phyloP scores from a whole-genome alignment of 2,329 filamentous ascomycete species.

The Aspergillus brasiliensis region DNA sequence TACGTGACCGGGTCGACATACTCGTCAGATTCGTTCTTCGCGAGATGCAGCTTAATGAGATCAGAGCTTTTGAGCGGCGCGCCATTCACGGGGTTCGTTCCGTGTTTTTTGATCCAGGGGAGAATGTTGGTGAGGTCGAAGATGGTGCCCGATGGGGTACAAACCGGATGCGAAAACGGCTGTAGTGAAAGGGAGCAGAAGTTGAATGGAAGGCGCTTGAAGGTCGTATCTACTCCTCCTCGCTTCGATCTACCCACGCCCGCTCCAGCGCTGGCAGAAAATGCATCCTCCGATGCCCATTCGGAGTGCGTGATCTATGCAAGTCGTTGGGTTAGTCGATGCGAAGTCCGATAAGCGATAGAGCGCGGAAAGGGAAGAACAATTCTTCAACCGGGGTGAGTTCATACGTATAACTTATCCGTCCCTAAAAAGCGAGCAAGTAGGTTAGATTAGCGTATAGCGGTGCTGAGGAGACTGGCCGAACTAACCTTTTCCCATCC shows the following conservation, averaged over 20 bases:
- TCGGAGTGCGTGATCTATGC: conserved; percentile 89
- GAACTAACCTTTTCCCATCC: conserved; percentile 34
- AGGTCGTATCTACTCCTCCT: conserved; percentile 61
- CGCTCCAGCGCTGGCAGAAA: conserved; percentile 76
- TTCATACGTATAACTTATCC: conserved; percentile 53
- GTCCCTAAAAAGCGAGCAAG: conserved; percentile 40
- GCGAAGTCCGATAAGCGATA: conserved; percentile 15
- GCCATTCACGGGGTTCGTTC: conserved; percentile 88
- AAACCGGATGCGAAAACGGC: conserved; percentile 92
- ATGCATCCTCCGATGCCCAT: conserved; percentile 90
- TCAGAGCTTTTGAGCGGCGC: conserved; percentile 76
- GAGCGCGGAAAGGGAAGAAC: neutral
- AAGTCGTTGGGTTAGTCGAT: conserved; percentile 18
- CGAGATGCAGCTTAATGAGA: conserved; percentile 86
- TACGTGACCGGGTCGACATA: conserved; percentile 95
- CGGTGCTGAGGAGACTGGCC: neutral
- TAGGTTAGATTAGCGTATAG: neutral
- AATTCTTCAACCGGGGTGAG: neutral
- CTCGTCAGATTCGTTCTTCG: conserved; percentile 87
- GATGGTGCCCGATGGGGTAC: conserved; percentile 81
- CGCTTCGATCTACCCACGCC: conserved; percentile 60
- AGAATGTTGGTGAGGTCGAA: conserved; percentile 95
- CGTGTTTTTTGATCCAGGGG: conserved; percentile 90
- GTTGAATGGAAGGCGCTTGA: conserved; percentile 93
- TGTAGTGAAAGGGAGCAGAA: conserved; percentile 96